A percentile compares a stretch with the other conserved stretches of the same genome.
These are phyloP conservation scores for Fusarium sp. DNA, from an alignment of 2,329 filamentous ascomycete species.

Conservation along the genomic window DNA sequence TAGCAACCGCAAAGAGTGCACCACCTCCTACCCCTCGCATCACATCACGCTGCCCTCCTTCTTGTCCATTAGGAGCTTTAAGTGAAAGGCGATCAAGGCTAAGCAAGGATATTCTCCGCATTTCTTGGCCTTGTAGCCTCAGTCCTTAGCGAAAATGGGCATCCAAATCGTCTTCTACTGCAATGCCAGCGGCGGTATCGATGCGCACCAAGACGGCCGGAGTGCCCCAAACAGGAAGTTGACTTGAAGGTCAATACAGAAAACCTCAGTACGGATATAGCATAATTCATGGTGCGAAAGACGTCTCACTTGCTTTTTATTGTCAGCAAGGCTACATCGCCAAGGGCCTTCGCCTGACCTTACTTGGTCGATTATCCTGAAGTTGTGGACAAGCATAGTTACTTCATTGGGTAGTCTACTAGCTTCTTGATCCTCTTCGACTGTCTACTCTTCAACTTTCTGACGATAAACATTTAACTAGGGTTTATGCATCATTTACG, in stretches of 20 bases:
- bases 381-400: constrained; percentile 22
- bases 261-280: constrained; percentile 1
- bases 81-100: neutral
- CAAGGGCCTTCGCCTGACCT: constrained; percentile 14
- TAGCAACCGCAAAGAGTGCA: constrained; percentile 6
- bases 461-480: constrained; percentile 14
- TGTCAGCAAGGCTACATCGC: constrained; percentile 21
- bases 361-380: constrained; percentile 3
- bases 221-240: constrained; percentile 45
- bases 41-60: constrained; percentile 31
- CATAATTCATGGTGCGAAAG: constrained; percentile 10
- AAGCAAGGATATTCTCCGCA: constrained; percentile 1
- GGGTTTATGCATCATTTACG: constrained; percentile 36
- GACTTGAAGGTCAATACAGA: constrained; percentile 11
- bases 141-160: neutral
- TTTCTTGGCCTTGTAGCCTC: constrained; percentile 2
- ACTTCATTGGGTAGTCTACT: constrained; percentile 17
- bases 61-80: neutral
- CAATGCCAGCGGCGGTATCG: constrained; percentile 10
- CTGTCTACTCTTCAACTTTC: constrained; percentile 1
- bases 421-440: neutral
- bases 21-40: constrained; percentile 12
- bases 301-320: constrained; percentile 22
- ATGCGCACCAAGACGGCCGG: constrained; percentile 37
- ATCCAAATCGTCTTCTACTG: constrained; percentile 1